Conservation (phyloP, 108 stramenopile genomes). For the Nannochloropsis gaditana region DNA sequence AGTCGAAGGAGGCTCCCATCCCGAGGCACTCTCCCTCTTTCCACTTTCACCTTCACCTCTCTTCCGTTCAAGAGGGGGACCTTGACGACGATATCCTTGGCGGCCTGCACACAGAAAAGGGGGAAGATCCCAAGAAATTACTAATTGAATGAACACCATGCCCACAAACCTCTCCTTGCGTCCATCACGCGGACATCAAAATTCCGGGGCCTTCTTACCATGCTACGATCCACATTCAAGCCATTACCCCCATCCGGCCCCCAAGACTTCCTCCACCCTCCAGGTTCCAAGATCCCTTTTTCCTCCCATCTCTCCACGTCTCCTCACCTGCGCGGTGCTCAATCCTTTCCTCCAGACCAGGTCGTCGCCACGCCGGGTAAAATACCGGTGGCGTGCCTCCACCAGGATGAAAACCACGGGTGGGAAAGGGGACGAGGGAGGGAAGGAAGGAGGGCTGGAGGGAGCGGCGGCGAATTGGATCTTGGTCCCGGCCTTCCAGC, state of each 20-base stretch:
- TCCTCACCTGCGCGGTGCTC: neutral
- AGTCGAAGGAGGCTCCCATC: neutral
- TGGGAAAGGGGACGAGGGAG: neutral
- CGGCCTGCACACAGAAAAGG: neutral
- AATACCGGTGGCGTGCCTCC: neutral
- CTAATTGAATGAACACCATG: no score
- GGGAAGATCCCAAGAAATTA: neutral
- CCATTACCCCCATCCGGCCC: no score
- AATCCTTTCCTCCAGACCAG: neutral
- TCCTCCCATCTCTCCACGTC: neutral
- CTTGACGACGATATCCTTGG: neutral
- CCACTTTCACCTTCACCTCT: conserved; percentile 14
- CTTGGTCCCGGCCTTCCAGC: neutral
- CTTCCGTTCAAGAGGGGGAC: neutral
- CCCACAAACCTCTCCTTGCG: no score
- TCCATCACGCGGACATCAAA: no score
- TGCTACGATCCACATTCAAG: no score
- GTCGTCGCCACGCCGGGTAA: neutral
- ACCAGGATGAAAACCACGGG: neutral
- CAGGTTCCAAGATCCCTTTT: neutral
- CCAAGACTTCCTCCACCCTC: no score
- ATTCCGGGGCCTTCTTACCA: no score
- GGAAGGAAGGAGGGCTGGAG: neutral
- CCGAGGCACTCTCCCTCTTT: neutral
- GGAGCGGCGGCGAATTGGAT: neutral